phyloP scores from a whole-genome alignment of 805 yeast genomes.

The Sungouiozyma intestinalis region DNA sequence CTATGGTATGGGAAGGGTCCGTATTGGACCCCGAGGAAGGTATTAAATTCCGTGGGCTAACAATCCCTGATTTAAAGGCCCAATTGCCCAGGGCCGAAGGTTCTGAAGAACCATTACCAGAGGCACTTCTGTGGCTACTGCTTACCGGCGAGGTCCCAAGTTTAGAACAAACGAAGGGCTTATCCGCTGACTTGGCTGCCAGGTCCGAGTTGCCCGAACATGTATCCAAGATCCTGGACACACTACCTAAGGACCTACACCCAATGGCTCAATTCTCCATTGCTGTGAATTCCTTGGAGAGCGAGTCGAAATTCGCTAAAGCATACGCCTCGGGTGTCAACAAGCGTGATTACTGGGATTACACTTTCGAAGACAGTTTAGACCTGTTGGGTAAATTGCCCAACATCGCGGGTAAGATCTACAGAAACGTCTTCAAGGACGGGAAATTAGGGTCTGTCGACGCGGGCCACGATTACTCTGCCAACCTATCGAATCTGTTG shows the following conservation, averaged over 20 bases:
- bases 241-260: slow-evolving; percentile 64
- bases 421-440: slow-evolving; percentile 76
- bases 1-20: slow-evolving; percentile 83
- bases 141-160: slow-evolving; percentile 79
- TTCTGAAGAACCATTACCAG: slow-evolving; percentile 59
- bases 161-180: slow-evolving; percentile 55
- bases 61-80: slow-evolving; percentile 69
- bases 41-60: slow-evolving; percentile 74
- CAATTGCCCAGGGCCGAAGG: slow-evolving; percentile 68
- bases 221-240: slow-evolving; percentile 61
- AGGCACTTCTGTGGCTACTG: slow-evolving; percentile 72
- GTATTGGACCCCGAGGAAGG: slow-evolving; percentile 79
- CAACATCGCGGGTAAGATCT: slow-evolving; percentile 69
- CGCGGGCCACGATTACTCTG: slow-evolving; percentile 52
- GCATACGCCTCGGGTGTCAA: slow-evolving; percentile 77
- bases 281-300: slow-evolving; percentile 71
- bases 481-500: slow-evolving; percentile 48
- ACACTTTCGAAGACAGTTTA: slow-evolving; percentile 70
- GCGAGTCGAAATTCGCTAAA: slow-evolving; percentile 74
- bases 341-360: slow-evolving; percentile 78
- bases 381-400: slow-evolving; percentile 77
- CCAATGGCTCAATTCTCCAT: slow-evolving; percentile 88
- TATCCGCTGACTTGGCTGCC: slow-evolving; percentile 69
- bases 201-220: slow-evolving; percentile 71
- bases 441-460: slow-evolving; percentile 52